phyloP scores from a whole-genome alignment of 2,329 filamentous ascomycete genomes.

The Phaeosphaeria sp. region DNA sequence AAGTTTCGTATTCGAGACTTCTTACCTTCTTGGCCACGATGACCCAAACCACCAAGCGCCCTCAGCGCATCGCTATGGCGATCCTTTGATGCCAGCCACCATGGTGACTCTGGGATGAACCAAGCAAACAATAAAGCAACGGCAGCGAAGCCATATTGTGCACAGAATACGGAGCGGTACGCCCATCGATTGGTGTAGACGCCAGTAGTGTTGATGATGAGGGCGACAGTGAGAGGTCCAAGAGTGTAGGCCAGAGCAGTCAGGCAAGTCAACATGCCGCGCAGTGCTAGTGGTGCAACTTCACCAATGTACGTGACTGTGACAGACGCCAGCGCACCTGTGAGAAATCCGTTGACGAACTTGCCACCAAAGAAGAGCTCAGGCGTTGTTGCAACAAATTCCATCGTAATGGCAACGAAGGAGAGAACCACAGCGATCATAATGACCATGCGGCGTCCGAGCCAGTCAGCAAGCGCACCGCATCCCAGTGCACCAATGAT shows the following conservation, averaged over 20 bases:
- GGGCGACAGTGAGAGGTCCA: constrained; percentile 47
- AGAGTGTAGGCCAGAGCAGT: constrained; percentile 52
- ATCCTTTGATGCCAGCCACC: constrained; percentile 73
- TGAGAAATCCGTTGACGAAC: constrained; percentile 52
- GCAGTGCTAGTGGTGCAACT: constrained; percentile 48
- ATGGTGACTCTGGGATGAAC: constrained; percentile 56
- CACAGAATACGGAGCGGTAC: constrained; percentile 51
- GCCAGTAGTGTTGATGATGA: constrained; percentile 40
- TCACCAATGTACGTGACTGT: constrained; percentile 50
- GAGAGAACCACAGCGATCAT: constrained; percentile 47
- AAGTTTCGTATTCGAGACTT: neutral
- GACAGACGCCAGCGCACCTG: constrained; percentile 49
- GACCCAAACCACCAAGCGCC: constrained; percentile 27
- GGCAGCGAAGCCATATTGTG: constrained; percentile 52
- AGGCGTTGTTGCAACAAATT: constrained; percentile 52
- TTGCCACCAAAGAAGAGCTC: constrained; percentile 53
- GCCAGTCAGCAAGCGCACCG: constrained; percentile 46
- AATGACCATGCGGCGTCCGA: constrained; percentile 44
- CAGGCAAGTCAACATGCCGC: constrained; percentile 47
- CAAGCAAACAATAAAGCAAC: constrained; percentile 32
- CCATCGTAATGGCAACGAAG: constrained; percentile 50
- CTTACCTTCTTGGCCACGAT: constrained; percentile 15
- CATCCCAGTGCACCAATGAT: constrained; percentile 44
- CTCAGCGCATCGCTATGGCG: constrained; percentile 62
- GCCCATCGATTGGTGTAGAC: constrained; percentile 50